Conservation (phyloP, 441 rosid species). For the Gossypium laxum region DNA sequence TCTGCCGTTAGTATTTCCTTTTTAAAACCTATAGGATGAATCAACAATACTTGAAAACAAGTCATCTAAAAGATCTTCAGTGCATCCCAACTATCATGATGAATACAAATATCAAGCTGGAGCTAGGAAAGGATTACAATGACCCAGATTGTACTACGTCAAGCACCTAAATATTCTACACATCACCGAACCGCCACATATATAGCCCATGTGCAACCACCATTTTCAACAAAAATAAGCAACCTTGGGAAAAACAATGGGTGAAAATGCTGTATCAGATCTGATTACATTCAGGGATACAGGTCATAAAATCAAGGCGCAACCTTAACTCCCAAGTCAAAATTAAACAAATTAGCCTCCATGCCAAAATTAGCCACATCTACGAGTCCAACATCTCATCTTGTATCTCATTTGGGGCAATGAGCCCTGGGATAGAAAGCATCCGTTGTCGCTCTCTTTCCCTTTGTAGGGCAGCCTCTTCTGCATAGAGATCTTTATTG, state of each 20-base stretch:
- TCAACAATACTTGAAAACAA: constrained; percentile 27
- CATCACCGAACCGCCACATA: constrained; percentile 24
- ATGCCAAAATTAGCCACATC: constrained; percentile 16
- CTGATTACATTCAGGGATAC: constrained; percentile 24
- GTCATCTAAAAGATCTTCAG: constrained; percentile 29
- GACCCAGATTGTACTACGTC: constrained; percentile 30
- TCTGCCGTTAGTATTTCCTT: constrained; percentile 15
- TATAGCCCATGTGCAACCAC: constrained; percentile 10
- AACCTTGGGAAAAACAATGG: constrained; percentile 21
- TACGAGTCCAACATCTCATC: constrained; percentile 95
- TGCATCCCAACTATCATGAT: constrained; percentile 27
- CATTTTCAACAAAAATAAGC: constrained; percentile 16
- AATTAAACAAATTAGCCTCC: constrained; percentile 27
- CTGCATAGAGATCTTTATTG: constrained; percentile 92
- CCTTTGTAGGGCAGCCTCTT: constrained; percentile 88
- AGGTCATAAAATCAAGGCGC: constrained; percentile 14
- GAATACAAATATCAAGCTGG: constrained; percentile 24
- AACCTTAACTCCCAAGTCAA: constrained; percentile 20
- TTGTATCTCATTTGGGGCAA: constrained; percentile 92
- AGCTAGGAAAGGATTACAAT: constrained; percentile 21
- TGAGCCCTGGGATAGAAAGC: constrained; percentile 93
- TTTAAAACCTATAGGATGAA: constrained; percentile 18
- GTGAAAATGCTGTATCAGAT: constrained; percentile 24
- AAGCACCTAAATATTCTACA: constrained; percentile 45
- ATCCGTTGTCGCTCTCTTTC: constrained; percentile 86